A percentile compares a stretch with the other conserved stretches of the same genome.
Conservation (phyloP, 768 basidiomycete species). For the Boletellus ananas region DNA sequence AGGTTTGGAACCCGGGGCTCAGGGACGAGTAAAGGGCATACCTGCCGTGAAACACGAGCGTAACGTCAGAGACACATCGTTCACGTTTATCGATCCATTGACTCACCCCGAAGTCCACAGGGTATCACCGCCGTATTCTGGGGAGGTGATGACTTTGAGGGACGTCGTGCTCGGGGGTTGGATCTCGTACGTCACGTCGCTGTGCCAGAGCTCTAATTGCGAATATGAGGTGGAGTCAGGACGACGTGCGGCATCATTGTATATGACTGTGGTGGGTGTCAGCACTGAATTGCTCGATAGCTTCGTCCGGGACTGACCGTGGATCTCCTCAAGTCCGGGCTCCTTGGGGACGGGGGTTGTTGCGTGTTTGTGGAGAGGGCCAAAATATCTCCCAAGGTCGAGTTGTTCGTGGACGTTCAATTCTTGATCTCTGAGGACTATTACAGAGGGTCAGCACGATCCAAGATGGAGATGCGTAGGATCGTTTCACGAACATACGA, state of each 20-base stretch:
- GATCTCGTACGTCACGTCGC: conserved; percentile 77
- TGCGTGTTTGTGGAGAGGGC: conserved; percentile 78
- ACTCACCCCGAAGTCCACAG: conserved; percentile 75
- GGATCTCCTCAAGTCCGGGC: conserved; percentile 72
- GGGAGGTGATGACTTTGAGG: conserved; percentile 66
- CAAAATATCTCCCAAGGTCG: conserved; percentile 67
- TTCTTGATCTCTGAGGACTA: conserved; percentile 76
- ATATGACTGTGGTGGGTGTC: conserved; percentile 50
- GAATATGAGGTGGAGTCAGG: conserved; percentile 65
- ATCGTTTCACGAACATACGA: conserved; percentile 53
- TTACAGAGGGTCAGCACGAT: not conserved
- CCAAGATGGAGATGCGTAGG: not conserved
- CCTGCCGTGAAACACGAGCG: conserved; percentile 30
- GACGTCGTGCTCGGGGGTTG: conserved; percentile 81
- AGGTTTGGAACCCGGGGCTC: conserved; percentile 69
- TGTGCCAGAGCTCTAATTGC: conserved; percentile 77
- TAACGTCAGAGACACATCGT: conserved; percentile 4
- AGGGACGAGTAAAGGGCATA: conserved; percentile 83
- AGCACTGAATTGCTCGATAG: not conserved
- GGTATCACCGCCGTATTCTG: conserved; percentile 74
- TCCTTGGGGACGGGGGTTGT: conserved; percentile 71
- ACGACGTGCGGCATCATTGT: conserved; percentile 60
- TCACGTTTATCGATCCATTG: not conserved
- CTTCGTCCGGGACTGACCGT: conserved; percentile 40
- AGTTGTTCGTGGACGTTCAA: conserved; percentile 65